Evolutionary conservation across 495 filamentous ascomycete species (phyloP).

Genomic region (Podospora bellae-mahoneyi): DNA sequence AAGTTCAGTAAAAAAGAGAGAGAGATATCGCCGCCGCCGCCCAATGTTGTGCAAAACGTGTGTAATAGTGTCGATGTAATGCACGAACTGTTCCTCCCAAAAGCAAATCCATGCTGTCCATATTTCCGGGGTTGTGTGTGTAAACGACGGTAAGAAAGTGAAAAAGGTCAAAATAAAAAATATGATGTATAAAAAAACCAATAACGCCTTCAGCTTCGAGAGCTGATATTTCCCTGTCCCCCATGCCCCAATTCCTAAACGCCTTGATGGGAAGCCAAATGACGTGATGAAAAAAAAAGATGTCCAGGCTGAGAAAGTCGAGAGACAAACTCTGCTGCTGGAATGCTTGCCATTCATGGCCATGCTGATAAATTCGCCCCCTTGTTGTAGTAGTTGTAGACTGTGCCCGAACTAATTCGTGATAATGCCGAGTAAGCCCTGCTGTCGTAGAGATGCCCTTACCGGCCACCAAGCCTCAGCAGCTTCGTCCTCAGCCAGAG

Average conservation of each 20-base stretch:
- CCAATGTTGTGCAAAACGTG: background rate
- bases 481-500: conserved; percentile 55
- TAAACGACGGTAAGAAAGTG: conserved; percentile 11
- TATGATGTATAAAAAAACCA: background rate
- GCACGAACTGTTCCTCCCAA: background rate
- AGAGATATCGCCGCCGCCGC: too few relatives aligned
- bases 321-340: too few relatives aligned
- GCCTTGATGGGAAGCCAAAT: background rate
- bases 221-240: background rate
- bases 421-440: background rate
- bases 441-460: background rate
- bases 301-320: background rate
- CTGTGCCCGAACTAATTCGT: background rate
- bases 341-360: background rate
- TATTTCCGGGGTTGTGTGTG: background rate
- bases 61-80: background rate
- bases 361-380: background rate
- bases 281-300: background rate
- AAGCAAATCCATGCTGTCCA: background rate
- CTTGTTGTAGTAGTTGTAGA: background rate
- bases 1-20: too few relatives aligned
- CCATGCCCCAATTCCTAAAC: background rate
- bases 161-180: background rate
- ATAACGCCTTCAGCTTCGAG: background rate
- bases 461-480: conserved; percentile 36